Evolutionary conservation across 345 rosid genomes (phyloP), one percentile per base, ranked within the genome.

Genomic region (Bruguiera gymnorhiza): DNA sequence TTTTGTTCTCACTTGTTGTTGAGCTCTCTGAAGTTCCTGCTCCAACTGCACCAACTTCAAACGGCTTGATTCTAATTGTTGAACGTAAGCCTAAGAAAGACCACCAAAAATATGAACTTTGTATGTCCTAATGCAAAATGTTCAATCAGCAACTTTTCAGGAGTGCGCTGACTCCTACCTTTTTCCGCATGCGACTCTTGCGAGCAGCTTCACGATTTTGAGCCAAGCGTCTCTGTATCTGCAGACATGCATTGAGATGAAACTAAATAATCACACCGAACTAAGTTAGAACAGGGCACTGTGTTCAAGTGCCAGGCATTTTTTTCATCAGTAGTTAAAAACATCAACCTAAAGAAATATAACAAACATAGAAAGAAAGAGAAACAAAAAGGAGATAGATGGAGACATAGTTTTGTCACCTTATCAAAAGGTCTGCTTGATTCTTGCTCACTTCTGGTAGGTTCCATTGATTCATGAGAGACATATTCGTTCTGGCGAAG

Each of bases 391-490:
- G 30, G 30, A 65, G 32, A 4, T 59, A 37, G 29, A 65, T 70
- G 37, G 59, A 30, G 52, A 13, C 20, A 72, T 29, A 51, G 67
- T 56, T 52, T 31, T 37, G 72, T 79, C 70, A 83, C 93, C 96
- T 89, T 91, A 57, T 91, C 94, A 67, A 70, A 11, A 51, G 84
- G 78, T 75, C 73, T 84, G 71, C 76, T 81, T 68, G 83, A 78
- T 80, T 87, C 97, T 75, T 84, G 89, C 69, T 90, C 92, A 63
- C 81, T 87, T 81, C 85, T 81, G 34, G 81, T 82, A 52, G 80
- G 87, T 71, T 86, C 88, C 57, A 75, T 75, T 32, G 83, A 79
- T 27, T 81, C 86, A 31, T 64, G 79, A 57, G 88, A 79, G 30
- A 63, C 62, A 72, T 70, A 75, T 37, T 83, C 85, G 51, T 72